Percentiles rank a stretch among this genome's conserved stretches.
Conservation (phyloP, 768 basidiomycete species). For the Kondoa subrosea region DNA sequence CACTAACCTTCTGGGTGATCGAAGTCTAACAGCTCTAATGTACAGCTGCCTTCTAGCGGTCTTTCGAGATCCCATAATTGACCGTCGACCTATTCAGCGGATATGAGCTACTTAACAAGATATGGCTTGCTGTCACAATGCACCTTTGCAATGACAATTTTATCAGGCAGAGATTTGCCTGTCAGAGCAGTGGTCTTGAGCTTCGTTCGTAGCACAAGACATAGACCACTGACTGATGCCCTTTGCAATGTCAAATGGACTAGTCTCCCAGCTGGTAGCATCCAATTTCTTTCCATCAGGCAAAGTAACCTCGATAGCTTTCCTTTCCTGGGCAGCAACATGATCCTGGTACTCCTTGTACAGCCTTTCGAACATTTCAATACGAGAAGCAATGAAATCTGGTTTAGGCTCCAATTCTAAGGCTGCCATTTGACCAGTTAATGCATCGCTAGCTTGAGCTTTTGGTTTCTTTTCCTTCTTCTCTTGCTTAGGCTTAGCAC, state of each 20-base stretch:
- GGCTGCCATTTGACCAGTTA: slow-evolving; percentile 29
- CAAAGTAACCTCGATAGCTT: slow-evolving; percentile 65
- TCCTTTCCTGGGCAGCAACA: slow-evolving; percentile 48
- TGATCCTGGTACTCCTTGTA: slow-evolving; percentile 68
- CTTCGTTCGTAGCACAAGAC: neutral
- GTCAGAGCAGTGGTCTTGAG: neutral
- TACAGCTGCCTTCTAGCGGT: slow-evolving; percentile 67
- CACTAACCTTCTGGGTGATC: slow-evolving; percentile 65
- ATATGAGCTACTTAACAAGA: neutral
- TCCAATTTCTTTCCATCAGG: slow-evolving; percentile 70
- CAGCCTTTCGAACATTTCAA: slow-evolving; percentile 73
- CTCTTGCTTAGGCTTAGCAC: too few species aligned
- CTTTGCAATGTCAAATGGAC: slow-evolving; percentile 77
- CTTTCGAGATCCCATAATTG: slow-evolving; percentile 86
- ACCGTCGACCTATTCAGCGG: slow-evolving; percentile 49
- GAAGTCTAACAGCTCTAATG: slow-evolving; percentile 74
- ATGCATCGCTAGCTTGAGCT: slow-evolving; percentile 21
- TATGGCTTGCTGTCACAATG: slow-evolving; percentile 13
- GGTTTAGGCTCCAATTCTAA: slow-evolving; percentile 61
- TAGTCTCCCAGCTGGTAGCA: slow-evolving; percentile 85
- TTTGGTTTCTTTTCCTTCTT: slow-evolving; percentile 30
- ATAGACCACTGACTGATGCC: slow-evolving; percentile 42
- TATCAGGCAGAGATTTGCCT: slow-evolving; percentile 61
- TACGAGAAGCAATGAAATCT: slow-evolving; percentile 70
- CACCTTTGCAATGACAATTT: slow-evolving; percentile 83